A percentile compares a stretch with the other conserved stretches of the same genome.
These are phyloP conservation scores for Starmerella riodocensis DNA, from an alignment of 805 yeast species.

Conservation along the genomic window DNA sequence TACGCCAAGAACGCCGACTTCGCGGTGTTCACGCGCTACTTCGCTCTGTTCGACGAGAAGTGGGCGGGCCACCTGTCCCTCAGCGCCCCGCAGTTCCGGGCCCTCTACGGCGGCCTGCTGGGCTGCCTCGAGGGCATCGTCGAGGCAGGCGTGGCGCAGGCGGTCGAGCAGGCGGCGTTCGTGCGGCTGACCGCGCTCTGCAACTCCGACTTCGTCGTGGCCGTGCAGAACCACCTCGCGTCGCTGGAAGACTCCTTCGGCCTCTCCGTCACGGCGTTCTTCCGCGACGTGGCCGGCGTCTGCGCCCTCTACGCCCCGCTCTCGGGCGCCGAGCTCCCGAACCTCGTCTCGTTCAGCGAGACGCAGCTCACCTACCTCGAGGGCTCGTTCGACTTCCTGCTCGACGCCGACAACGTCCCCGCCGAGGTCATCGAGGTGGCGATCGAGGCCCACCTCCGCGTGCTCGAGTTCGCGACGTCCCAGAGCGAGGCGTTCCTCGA, in stretches of 20 bases:
- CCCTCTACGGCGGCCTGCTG: constrained; percentile 6
- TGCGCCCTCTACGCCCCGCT: constrained; percentile 12
- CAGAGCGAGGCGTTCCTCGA: constrained; percentile 36
- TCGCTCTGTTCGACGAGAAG: constrained; percentile 2
- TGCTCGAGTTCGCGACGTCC: constrained; percentile 44
- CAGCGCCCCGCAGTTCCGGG: neutral
- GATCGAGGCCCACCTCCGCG: constrained; percentile 35
- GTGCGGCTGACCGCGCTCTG: neutral
- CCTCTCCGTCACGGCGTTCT: neutral
- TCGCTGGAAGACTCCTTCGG: neutral
- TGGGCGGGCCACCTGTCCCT: constrained; percentile 1
- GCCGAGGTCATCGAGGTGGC: constrained; percentile 34
- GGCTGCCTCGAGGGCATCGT: constrained; percentile 14
- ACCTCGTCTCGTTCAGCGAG: constrained; percentile 5
- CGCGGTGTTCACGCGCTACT: constrained; percentile 1
- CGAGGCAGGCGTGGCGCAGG: neutral
- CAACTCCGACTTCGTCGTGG: neutral
- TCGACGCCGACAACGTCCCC: constrained; percentile 19
- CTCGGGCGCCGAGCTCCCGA: constrained; percentile 4
- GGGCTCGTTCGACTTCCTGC: constrained; percentile 9
- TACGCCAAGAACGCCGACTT: neutral
- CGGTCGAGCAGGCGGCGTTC: neutral
- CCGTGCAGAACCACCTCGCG: neutral
- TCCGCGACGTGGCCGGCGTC: constrained; percentile 5
- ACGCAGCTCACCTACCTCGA: constrained; percentile 7